These are phyloP conservation scores for Agapanthus africanus DNA, from an alignment of 106 monocot species.

Conservation along the genomic window DNA sequence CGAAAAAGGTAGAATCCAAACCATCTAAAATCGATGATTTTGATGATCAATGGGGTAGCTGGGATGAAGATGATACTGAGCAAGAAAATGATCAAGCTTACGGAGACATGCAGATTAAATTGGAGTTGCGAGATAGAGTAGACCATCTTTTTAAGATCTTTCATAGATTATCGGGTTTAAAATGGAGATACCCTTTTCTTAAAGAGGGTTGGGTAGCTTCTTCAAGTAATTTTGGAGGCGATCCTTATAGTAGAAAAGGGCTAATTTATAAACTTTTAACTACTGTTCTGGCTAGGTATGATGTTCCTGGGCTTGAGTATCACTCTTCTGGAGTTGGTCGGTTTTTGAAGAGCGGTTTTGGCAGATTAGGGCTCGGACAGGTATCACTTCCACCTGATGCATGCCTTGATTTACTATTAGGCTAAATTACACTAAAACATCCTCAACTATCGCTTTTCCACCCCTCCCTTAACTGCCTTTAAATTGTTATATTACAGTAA, in stretches of 20 bases:
- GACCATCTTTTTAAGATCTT: conserved; percentile 85
- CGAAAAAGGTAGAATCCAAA: conserved; percentile 23
- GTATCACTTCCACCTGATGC: conserved; percentile 21
- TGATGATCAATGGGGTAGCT: conserved; percentile 90
- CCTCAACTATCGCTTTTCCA: too few relatives aligned
- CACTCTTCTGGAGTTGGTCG: conserved; percentile 91
- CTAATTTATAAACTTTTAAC: conserved; percentile 62
- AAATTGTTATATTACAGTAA: too few relatives aligned
- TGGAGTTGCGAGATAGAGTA: conserved; percentile 81
- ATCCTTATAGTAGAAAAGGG: conserved; percentile 49
- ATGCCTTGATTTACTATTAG: conserved; percentile 12
- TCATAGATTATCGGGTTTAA: conserved; percentile 66
- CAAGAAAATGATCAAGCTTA: conserved; percentile 50
- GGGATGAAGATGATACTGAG: conserved; percentile 75
- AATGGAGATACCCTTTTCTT: conserved; percentile 38
- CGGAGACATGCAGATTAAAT: conserved; percentile 80
- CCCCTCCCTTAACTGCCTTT: too few relatives aligned
- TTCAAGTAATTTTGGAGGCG: conserved; percentile 34
- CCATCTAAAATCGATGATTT: conserved; percentile 45
- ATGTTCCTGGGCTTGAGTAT: conserved; percentile 75
- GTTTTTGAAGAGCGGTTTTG: conserved; percentile 84
- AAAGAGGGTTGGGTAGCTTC: conserved; percentile 32
- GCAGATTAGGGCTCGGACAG: conserved; percentile 97
- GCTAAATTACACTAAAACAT: too few relatives aligned
- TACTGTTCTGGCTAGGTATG: conserved; percentile 53